These are phyloP conservation scores for Chaetomium globosum DNA, from an alignment of 2,329 filamentous ascomycete species.

Conservation along the genomic window DNA sequence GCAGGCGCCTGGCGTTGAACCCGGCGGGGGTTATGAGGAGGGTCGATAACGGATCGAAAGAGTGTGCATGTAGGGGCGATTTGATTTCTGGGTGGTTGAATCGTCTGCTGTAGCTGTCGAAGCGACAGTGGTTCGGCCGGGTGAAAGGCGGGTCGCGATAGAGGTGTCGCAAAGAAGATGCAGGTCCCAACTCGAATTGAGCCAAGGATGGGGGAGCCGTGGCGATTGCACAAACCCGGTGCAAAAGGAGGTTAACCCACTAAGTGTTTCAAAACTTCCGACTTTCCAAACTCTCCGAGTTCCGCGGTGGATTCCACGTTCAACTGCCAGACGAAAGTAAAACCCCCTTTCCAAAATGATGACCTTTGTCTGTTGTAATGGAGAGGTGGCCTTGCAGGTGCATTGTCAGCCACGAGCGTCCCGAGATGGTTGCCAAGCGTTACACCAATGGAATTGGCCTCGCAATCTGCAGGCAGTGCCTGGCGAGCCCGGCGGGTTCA, in stretches of 20 bases:
- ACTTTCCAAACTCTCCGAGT: neutral
- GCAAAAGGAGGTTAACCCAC: slow-evolving; percentile 1
- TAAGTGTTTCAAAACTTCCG: slow-evolving; percentile 13
- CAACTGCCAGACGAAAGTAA: neutral
- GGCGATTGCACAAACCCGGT: slow-evolving; percentile 9
- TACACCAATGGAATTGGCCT: slow-evolving; percentile 15
- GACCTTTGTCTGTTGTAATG: slow-evolving; percentile 11
- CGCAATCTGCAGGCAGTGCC: slow-evolving; percentile 10
- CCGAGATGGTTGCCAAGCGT: slow-evolving; percentile 8
- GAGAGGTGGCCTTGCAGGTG: slow-evolving; percentile 27
- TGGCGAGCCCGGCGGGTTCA: neutral
- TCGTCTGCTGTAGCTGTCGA: neutral
- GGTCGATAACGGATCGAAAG: neutral
- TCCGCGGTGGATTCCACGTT: neutral
- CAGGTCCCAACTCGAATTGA: neutral
- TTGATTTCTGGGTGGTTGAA: neutral
- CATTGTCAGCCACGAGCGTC: neutral
- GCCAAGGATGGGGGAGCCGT: slow-evolving; percentile 1
- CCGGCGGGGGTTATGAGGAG: slow-evolving; percentile 19
- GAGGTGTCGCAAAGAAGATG: neutral
- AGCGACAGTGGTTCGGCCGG: neutral
- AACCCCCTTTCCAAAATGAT: neutral
- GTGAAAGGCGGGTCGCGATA: neutral
- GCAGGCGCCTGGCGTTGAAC: slow-evolving; percentile 16
- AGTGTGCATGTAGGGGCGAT: slow-evolving; percentile 8